A percentile compares a stretch with the other conserved stretches of the same genome.
These are phyloP conservation scores for Colletotrichum spinosum DNA, from an alignment of 2,329 filamentous ascomycete genomes.

Conservation along the genomic window DNA sequence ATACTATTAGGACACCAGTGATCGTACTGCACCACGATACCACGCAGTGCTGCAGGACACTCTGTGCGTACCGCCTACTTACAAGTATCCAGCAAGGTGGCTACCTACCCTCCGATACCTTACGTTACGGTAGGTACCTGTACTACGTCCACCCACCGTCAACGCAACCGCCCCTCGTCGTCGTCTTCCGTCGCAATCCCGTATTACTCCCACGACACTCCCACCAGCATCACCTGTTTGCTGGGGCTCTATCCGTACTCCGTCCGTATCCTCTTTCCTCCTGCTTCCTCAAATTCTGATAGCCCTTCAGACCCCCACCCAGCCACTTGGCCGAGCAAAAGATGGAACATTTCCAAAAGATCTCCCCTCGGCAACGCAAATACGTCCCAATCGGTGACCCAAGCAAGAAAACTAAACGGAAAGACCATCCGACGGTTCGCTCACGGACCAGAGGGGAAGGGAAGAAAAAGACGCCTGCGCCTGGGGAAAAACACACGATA, in stretches of 20 bases:
- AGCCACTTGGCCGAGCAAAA: no score
- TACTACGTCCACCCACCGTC: conserved; percentile 20
- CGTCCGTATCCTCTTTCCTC: conserved; percentile 32
- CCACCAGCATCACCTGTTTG: conserved; percentile 31
- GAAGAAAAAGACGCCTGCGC: background rate
- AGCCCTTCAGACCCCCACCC: conserved; percentile 30
- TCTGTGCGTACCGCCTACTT: background rate
- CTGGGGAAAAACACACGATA: no score
- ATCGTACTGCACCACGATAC: no score
- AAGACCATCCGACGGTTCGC: conserved; percentile 7
- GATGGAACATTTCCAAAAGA: no score
- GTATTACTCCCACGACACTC: conserved; percentile 36
- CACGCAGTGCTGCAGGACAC: background rate
- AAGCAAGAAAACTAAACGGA: conserved; percentile 8
- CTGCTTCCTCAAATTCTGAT: conserved; percentile 34
- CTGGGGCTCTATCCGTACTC: conserved; percentile 11
- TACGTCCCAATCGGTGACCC: no score
- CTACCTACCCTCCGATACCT: no score
- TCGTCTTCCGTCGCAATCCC: conserved; percentile 29
- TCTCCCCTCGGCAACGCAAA: no score
- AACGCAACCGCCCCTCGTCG: conserved; percentile 22
- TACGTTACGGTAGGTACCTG: background rate
- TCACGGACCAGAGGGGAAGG: background rate
- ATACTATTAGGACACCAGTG: no score
- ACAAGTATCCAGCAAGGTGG: background rate